Evolutionary conservation across 805 yeast species (phyloP), one percentile per base, ranked within the genome.

Genomic region (Hanseniaspora vineae): DNA sequence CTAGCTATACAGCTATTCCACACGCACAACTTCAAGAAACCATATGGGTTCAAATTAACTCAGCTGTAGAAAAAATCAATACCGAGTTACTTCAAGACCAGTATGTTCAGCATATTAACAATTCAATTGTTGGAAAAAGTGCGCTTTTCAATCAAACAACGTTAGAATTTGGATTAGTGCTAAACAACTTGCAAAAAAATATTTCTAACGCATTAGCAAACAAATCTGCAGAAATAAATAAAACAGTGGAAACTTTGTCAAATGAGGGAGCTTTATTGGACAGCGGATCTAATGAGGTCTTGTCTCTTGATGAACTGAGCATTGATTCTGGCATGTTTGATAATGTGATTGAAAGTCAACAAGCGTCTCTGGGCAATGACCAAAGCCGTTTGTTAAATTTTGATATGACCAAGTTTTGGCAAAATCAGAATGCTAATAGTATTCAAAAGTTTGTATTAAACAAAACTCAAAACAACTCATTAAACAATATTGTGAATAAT

Each of bases 141-240:
- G 37, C 37, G 10, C 14, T 13, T 10, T 33, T 6, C 37, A 33
- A 23, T 23, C 29, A 23, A 23, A 23, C 29, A 5, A 23, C 29
- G 8, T 4, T 5, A 23, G 29, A 23, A 23, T 23, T 23, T 23
- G 29, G 8, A 8, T 23, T 23, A 8, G 29, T 23, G 8, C 29
- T 23, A 23, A 23, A 23, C 29, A 23, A 23, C 37, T 6, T 33
- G 12, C 14, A 33, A n/a, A 33, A 13, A 33, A n/a, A 33, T 13
- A 33, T 33, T 33, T 33, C 37, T 14, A 10, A 33, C 15, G 5
- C 12, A 31, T 42, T 57, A 20, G 31, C 42, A 10, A 37, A 31
- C 8, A 53, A 55, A 44, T 51, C 58, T 13, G 17, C 19, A 23
- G 43, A 45, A 31, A 50, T 57, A 9, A 52, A 53, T 18, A 46